Base-by-base conservation (phyloP, 352 stramenopile species). In the Globisporangium megalacanthum region DNA sequence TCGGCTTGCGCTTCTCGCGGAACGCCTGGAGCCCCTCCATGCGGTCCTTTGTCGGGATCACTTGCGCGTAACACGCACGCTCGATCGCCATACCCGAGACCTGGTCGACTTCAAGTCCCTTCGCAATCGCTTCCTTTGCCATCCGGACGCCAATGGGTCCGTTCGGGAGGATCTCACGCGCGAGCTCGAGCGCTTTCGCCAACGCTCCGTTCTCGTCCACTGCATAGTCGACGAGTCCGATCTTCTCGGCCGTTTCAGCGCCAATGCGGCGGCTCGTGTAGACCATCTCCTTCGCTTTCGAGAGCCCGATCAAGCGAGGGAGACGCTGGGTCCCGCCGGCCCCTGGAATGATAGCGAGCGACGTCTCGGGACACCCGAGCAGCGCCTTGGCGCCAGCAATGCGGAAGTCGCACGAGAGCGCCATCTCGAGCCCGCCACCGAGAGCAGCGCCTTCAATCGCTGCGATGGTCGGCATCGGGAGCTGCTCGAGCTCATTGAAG, bases 281-380 rank as follows among this genome's bases (percentile, higher is more conserved):
- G 61, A 98, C 97, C 33, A 98, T 79, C 61, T 98, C 92, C 65
- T 98, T 98, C 10, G 93, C 93, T 65, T 93, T 93, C 19, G 89
- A 88, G 25, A 92, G 69, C 4, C 80, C 91, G 48, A 98, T 88
- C 4, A 98, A 67, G 36, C 94, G 86, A 41, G 94, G 87, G 4
- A 98, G 76, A 29, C 94, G 83, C 65, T 98, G 92, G 5, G 92
- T 98, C 6, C 92, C 94, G 48, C 94, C 94, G 31, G 92, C 92
- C 22, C 92, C 94, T 36, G 94, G 94, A 13, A 98, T 84, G 60
- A 98, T 98, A 0, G 86, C 94, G 10, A 98, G 71, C 13, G 76
- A 86, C 4, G 94, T 98, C 74, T 98, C 94, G 0, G 91, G 92
- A 17, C 95, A 84, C 0, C 90, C 92, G 9, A 98, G 78, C 3